These are phyloP conservation scores for Paecilomyces sp. DNA, from an alignment of 2,329 filamentous ascomycete species.

Conservation along the genomic window DNA sequence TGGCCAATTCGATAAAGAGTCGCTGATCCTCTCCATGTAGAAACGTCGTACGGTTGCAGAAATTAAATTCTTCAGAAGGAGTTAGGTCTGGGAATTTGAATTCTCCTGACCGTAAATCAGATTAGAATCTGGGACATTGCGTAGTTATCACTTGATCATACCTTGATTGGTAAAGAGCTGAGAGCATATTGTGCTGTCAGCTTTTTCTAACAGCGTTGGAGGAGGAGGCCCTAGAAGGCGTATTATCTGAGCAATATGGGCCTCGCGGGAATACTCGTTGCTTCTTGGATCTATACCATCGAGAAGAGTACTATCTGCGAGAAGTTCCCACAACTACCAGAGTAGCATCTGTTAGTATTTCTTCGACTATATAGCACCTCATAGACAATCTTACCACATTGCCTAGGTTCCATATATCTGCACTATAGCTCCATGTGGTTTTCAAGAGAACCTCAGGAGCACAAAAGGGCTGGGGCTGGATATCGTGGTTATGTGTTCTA, in stretches of 20 bases:
- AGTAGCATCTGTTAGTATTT: neutral
- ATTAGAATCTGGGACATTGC: constrained; percentile 2
- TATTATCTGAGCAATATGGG: constrained; percentile 18
- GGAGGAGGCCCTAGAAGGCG: constrained; percentile 17
- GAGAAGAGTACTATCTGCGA: constrained; percentile 22
- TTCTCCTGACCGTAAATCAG: constrained; percentile 6
- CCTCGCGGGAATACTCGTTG: constrained; percentile 13
- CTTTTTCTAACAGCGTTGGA: constrained; percentile 5
- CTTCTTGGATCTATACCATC: constrained; percentile 13
- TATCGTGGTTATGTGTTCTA: constrained; percentile 31
- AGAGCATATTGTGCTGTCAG: constrained; percentile 1
- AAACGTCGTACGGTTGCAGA: constrained; percentile 11
- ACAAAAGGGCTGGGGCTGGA: constrained; percentile 25
- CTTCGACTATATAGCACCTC: neutral
- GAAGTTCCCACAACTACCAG: constrained; percentile 23
- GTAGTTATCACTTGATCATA: constrained; percentile 1
- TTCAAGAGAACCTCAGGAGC: constrained; percentile 25
- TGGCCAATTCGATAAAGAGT: constrained; percentile 22
- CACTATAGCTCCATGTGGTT: constrained; percentile 22
- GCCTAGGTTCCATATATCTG: constrained; percentile 28
- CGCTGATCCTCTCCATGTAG: constrained; percentile 21
- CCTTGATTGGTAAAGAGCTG: constrained; percentile 9
- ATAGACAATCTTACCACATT: constrained; percentile 13
- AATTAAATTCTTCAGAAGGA: constrained; percentile 12
- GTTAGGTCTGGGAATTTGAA: constrained; percentile 14